Base-by-base conservation (phyloP, 2,329 filamentous ascomycete species). In the Aureobasidium lini region DNA sequence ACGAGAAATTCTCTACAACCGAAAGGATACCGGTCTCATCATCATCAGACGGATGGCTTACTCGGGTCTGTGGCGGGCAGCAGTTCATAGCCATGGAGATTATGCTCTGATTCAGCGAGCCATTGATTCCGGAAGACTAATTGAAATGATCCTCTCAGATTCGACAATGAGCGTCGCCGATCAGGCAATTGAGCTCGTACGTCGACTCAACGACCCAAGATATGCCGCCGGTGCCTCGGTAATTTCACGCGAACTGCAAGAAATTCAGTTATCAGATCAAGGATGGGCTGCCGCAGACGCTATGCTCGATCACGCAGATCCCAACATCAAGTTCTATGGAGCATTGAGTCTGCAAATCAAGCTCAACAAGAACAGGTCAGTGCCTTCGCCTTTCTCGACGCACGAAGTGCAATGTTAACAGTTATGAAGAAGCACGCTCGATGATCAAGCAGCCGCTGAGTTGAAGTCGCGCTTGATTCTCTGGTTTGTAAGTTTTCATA, bases 321-420 rank as follows among this genome's bases (percentile, higher is more conserved):
- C 88, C 62, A 87, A 92, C 67, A 84, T 94, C 65, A 87, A 88
- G 64, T 97, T 97, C 74, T 96, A 95, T 70, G 94, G 90, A 13
- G 93, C 92, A 32, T 80, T 96, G 61, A 97, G 93, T 0, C 87
- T 96, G 65, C 95, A 90, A 53, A 85, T 97, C 66, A 99, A 97
- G 75, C 83, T 97, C 61, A 96, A 97, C 70, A 69, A 68, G 68
- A 67, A 71, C 64, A 70, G 56, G 54, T 69, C 65, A 69, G 67
- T 32, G 34, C 5, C 23, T 23, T 23, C 15, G 34, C 1, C 31
- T 37, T 16, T 1, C 18, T 10, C 13, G 34, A 23, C 23, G 16
- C 31, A 39, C 28, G n/a, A 11, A 11, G 2, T 39, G 9, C 4
- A 36, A 23, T 23, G 47, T 63, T 44, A 64, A 54, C 42, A 62